Evolutionary conservation across 352 stramenopile genomes (phyloP).

Genomic region (Phytophthora tubulina): DNA sequence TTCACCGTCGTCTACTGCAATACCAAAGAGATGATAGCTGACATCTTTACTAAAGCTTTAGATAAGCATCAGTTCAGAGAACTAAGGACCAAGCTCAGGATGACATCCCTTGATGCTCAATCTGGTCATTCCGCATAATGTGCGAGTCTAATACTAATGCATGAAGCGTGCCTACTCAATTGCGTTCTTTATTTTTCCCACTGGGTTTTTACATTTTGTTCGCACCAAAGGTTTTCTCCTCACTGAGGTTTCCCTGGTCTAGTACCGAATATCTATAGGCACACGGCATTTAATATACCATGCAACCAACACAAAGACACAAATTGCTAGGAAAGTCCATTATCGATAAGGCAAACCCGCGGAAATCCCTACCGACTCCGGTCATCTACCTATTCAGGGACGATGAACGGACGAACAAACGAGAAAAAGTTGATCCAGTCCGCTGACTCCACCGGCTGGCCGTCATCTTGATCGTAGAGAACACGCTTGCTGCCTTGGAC

Average conservation of each 20-base stretch:
- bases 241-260: slow-evolving; percentile 19
- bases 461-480: slow-evolving; percentile 11
- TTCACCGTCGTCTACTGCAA: too few relatives aligned
- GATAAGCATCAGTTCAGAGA: too few relatives aligned
- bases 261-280: slow-evolving; percentile 9
- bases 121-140: too few relatives aligned
- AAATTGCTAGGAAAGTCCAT: slow-evolving; percentile 23
- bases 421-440: slow-evolving; percentile 2
- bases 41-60: too few relatives aligned
- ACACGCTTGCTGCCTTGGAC: slow-evolving; percentile 8
- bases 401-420: slow-evolving; percentile 11
- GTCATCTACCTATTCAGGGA: slow-evolving; percentile 9
- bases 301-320: slow-evolving; percentile 1
- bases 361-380: slow-evolving; percentile 12
- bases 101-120: too few relatives aligned
- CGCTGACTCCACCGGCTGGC: slow-evolving; percentile 10
- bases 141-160: too few relatives aligned
- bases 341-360: slow-evolving; percentile 10
- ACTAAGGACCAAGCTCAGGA: too few relatives aligned
- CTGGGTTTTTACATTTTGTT: neutral
- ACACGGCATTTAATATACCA: slow-evolving; percentile 3
- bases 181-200: too few relatives aligned
- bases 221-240: slow-evolving; percentile 7
- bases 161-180: too few relatives aligned
- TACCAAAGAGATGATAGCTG: too few relatives aligned